Base-by-base conservation (phyloP, 148 eudicot genomes). In the Vaccinium corymbosum region DNA sequence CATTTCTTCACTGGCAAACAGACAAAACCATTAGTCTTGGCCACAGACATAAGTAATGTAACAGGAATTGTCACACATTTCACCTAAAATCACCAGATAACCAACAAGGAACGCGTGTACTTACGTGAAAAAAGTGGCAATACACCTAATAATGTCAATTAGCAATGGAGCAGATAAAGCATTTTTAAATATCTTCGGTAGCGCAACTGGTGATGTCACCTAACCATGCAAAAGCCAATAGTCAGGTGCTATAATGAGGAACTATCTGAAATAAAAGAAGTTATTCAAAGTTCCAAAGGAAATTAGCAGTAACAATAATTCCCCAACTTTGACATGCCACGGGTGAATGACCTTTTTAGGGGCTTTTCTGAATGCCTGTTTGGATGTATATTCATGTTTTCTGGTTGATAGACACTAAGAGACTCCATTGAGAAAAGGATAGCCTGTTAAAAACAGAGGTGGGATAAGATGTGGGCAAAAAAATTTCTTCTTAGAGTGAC, bases 141-240 rank as follows among this genome's bases (percentile, higher is more conserved):
- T 81, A 84, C 97, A 94, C 89, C 90, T 92, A 78, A 93, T 74
- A 29, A 97, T 90, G 83, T 94, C 98, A 57, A 94, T 85, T 59
- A 97, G 88, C 66, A 97, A 84, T 19, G 97, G 90, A 79, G 98
- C 92, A 57, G 95, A 93, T 86, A 97, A 87, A 7, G 99, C 94
- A 88, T 92, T 93, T 79, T 93, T 97, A 81, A 96, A 94, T 75
- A 97, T 92, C 85, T 84, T 90, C 3, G 99, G 99, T 70, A 97
- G 85, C 35, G 91, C 83, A 42, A 79, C 86, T 19, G 99, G 98
- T 68, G 93, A 87, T 50, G 97, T 94, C 75, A 88, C 95, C 99
- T 97, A 87, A 78, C 53, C 79, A 83, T 80, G 81, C 81, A 83
- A 80, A 86, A 52, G 72, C 22, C n/a, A 66, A 20, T 32, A 7